Evolutionary conservation across 2,329 filamentous ascomycete species (phyloP).

Genomic region (Fusarium austroafricanum): DNA sequence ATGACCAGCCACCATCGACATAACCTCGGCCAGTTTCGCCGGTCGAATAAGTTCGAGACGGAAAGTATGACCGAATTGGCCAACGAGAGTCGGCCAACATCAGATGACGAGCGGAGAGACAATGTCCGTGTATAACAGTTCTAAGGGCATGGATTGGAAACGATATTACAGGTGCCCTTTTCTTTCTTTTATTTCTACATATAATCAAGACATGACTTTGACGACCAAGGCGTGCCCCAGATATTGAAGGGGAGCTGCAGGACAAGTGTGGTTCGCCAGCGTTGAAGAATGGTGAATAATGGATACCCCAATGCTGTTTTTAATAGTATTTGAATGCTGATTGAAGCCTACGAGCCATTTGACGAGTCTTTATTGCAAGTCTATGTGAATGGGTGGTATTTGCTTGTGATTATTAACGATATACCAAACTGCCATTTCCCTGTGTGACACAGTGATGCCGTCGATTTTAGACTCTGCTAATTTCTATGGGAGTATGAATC

Average conservation of each 20-base stretch:
- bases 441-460: background rate
- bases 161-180: constrained; percentile 8
- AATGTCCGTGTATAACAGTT: constrained; percentile 19
- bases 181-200: constrained; percentile 22
- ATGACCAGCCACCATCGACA: constrained; percentile 32
- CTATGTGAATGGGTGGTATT: background rate
- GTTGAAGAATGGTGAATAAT: constrained; percentile 6
- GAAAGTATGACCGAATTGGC: constrained; percentile 66
- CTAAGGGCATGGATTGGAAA: background rate
- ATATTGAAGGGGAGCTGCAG: background rate
- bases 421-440: too few species aligned
- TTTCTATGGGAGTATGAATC: background rate
- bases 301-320: constrained; percentile 35
- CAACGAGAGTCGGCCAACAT: constrained; percentile 50
- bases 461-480: background rate
- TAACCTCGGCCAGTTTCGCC: constrained; percentile 49
- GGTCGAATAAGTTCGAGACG: constrained; percentile 56
- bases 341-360: background rate
- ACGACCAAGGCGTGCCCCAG: constrained; percentile 8
- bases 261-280: constrained; percentile 6
- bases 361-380: background rate
- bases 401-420: too few species aligned
- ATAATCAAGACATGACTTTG: constrained; percentile 31
- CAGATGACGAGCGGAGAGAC: constrained; percentile 48
- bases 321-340: constrained; percentile 11